Evolutionary conservation across 805 yeast species (phyloP).

Genomic region (Geotrichum ghanense): DNA sequence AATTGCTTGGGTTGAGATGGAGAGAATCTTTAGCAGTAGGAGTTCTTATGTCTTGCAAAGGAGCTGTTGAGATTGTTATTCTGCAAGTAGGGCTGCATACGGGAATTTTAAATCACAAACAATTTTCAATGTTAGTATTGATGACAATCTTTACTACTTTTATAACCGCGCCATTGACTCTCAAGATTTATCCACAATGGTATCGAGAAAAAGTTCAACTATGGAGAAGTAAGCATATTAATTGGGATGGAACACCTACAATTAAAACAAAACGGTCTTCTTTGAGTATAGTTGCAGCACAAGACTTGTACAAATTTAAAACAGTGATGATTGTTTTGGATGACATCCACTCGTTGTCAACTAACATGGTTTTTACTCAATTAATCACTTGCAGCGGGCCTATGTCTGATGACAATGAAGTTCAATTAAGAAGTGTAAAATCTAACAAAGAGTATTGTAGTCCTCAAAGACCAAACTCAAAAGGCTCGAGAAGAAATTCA

Average conservation of each 20-base stretch:
- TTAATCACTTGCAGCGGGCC: conserved; percentile 14
- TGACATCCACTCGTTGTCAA: conserved; percentile 22
- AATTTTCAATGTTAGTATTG: conserved; percentile 69
- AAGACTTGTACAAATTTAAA: conserved; percentile 13
- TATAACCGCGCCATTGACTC: conserved; percentile 63
- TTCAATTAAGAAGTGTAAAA: too few relatives aligned
- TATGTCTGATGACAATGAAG: conserved; percentile 12
- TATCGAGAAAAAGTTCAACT: conserved; percentile 13
- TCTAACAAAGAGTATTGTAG: not conserved
- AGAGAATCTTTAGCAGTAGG: conserved; percentile 72
- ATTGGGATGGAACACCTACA: conserved; percentile 22
- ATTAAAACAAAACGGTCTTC: conserved; percentile 3
- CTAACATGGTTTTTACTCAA: conserved; percentile 20
- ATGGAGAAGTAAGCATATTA: conserved; percentile 20
- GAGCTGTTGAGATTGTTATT: conserved; percentile 77
- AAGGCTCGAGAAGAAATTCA: not conserved
- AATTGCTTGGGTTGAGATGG: conserved; percentile 50
- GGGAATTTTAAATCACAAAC: conserved; percentile 49
- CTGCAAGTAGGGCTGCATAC: conserved; percentile 64
- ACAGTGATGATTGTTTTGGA: conserved; percentile 19
- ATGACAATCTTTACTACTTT: conserved; percentile 76
- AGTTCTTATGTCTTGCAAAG: conserved; percentile 77
- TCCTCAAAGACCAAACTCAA: not conserved
- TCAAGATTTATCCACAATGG: conserved; percentile 44
- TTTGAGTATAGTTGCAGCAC: conserved; percentile 1